phyloP scores from a whole-genome alignment of 352 stramenopile species.

The Phytophthora pseudosyringae region DNA sequence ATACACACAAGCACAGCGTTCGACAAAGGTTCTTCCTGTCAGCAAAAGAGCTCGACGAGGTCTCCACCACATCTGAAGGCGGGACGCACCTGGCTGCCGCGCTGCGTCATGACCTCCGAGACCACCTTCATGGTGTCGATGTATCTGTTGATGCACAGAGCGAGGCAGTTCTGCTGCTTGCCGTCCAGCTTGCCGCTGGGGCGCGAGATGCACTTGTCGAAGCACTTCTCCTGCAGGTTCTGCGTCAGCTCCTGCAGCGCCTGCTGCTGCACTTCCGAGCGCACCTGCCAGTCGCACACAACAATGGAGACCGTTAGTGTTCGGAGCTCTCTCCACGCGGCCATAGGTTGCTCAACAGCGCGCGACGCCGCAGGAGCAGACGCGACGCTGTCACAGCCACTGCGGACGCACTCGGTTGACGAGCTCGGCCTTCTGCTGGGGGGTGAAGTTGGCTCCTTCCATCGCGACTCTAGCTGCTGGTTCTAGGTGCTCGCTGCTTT shows the following conservation, averaged over 20 bases:
- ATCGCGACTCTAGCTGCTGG: slow-evolving; percentile 42
- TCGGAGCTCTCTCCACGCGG: background rate
- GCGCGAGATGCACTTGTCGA: slow-evolving; percentile 89
- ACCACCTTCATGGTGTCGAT: slow-evolving; percentile 93
- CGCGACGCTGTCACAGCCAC: background rate
- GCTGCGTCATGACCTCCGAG: slow-evolving; percentile 82
- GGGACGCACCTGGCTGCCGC: slow-evolving; percentile 56
- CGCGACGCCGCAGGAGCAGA: too few species aligned
- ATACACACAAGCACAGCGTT: slow-evolving; percentile 1
- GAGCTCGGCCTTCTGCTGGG: slow-evolving; percentile 87
- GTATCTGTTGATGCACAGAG: slow-evolving; percentile 91
- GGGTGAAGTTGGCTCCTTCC: slow-evolving; percentile 80
- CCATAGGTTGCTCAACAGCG: background rate
- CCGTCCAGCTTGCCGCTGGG: slow-evolving; percentile 84
- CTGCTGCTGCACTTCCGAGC: slow-evolving; percentile 85
- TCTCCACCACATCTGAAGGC: too few species aligned
- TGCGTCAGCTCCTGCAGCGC: slow-evolving; percentile 87
- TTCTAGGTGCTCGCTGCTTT: slow-evolving; percentile 21
- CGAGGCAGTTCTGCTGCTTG: slow-evolving; percentile 92
- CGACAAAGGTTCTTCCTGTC: background rate
- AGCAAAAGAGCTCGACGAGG: background rate
- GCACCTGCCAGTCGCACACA: slow-evolving; percentile 52
- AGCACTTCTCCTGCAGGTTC: slow-evolving; percentile 91
- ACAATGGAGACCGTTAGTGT: slow-evolving; percentile 16
- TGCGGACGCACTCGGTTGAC: slow-evolving; percentile 68